Base-by-base conservation (phyloP, 768 basidiomycete genomes). In the Ramaria rubella region DNA sequence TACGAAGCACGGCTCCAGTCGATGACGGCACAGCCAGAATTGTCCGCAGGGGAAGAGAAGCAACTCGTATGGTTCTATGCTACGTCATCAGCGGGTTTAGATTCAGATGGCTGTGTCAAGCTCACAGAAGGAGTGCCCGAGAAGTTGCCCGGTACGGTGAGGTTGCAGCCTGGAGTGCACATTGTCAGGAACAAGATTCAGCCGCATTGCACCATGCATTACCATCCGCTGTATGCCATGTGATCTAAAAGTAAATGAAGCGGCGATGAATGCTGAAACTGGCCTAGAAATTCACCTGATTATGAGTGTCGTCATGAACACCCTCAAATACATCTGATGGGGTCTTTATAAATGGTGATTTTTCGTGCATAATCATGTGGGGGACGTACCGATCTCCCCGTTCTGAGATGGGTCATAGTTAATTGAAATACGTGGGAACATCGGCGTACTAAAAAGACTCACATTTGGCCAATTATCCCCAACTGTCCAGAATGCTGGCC, bases 1-100 rank as follows among this genome's bases (percentile, higher is more conserved):
- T 89, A 94, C 0, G 91, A 94, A 2, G 86, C 84, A 21, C 77
- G 76, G 63, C 89, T 92, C 81, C 82, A 83, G 65, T 93, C 90
- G 0, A 77, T 80, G 60, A 92, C 74, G 34, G 85, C 84, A 61
- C 92, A 93, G 6, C 92, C 91, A 43, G 83, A 76, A 65, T 89
- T 88, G 26, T 69, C 66, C 59, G 24, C 42, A 23, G 26, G n/a
- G 34, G 33, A 50, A 15, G 55, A 45, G 8, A n/a, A 15, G 26
- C 55, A 56, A 49, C 44, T 49, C 15, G 55, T 56, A 26, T 56
- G 55, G 15, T 30, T 46, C 55, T 56, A 33, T 15, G 2, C 7
- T 11, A 24, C 24, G 12, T 12, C 21, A 12, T 48, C 26, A 27
- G n/a, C 8, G 21, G 12, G 6, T 26, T 48, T 48, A 24, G 23